Percentiles rank a stretch among this genome's conserved stretches.
These are phyloP conservation scores for Suhomyces tanzawaensis DNA, from an alignment of 805 yeast species.

Conservation along the genomic window DNA sequence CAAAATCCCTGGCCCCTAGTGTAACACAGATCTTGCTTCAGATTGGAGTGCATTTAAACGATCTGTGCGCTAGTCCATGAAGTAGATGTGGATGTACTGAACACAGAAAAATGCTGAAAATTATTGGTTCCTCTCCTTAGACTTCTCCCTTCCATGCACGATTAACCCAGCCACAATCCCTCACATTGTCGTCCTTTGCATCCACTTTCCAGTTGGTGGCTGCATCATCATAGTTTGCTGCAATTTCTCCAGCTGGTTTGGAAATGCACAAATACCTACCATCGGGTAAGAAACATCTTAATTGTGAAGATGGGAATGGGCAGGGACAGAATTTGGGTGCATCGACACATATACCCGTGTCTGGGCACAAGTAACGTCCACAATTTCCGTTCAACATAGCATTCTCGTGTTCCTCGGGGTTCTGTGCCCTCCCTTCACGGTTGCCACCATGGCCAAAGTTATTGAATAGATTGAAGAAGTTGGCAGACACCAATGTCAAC, in stretches of 20 bases:
- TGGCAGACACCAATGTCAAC: slow-evolving; percentile 23
- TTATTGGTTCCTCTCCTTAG: too few relatives aligned
- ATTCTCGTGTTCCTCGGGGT: slow-evolving; percentile 37
- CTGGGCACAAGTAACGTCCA: slow-evolving; percentile 72
- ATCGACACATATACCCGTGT: slow-evolving; percentile 75
- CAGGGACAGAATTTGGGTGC: slow-evolving; percentile 80
- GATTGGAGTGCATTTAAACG: too few relatives aligned
- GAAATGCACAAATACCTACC: slow-evolving; percentile 77
- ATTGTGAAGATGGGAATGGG: slow-evolving; percentile 79
- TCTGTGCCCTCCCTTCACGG: slow-evolving; percentile 21
- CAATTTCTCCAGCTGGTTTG: slow-evolving; percentile 55
- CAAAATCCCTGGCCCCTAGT: too few relatives aligned
- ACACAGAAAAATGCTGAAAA: too few relatives aligned
- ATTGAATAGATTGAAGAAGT: slow-evolving; percentile 34
- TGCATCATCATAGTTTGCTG: slow-evolving; percentile 33
- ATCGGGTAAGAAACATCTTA: slow-evolving; percentile 76
- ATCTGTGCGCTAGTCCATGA: too few relatives aligned
- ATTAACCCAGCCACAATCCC: slow-evolving; percentile 86
- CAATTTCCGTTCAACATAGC: slow-evolving; percentile 49
- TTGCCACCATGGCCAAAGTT: slow-evolving; percentile 12
- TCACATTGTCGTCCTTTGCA: slow-evolving; percentile 47
- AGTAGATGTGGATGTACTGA: too few relatives aligned
- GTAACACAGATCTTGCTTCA: too few relatives aligned
- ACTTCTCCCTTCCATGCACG: slow-evolving; percentile 62
- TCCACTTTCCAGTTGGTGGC: slow-evolving; percentile 48